Percentiles rank a stretch among this genome's conserved stretches.
These are phyloP conservation scores for Syzygium aqueum DNA, from an alignment of 345 rosid species.

Conservation along the genomic window DNA sequence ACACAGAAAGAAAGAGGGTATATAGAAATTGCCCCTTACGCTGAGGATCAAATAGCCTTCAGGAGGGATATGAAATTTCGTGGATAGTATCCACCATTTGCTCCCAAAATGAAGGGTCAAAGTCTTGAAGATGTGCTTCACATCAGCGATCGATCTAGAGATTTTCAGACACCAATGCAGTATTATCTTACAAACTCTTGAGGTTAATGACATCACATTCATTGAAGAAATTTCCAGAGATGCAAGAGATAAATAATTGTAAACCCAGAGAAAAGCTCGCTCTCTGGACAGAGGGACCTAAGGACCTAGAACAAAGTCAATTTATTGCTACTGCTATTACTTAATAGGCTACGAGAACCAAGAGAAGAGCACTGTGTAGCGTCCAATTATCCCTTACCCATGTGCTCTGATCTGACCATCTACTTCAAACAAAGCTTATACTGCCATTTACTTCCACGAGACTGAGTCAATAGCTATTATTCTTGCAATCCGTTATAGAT, in stretches of 20 bases:
- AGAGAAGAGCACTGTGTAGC: background rate
- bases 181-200: background rate
- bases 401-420: background rate
- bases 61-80: slow-evolving; percentile 55
- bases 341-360: background rate
- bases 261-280: background rate
- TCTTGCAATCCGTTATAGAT: background rate
- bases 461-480: background rate
- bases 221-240: background rate
- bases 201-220: background rate
- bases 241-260: background rate
- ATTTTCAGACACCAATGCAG: background rate
- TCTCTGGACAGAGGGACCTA: background rate
- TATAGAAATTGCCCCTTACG: slow-evolving; percentile 29
- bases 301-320: background rate
- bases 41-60: slow-evolving; percentile 75
- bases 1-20: background rate
- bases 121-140: slow-evolving; percentile 61
- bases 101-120: slow-evolving; percentile 74
- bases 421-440: background rate
- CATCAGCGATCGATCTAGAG: slow-evolving; percentile 55
- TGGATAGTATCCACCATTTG: slow-evolving; percentile 81
- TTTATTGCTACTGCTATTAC: too few species aligned
- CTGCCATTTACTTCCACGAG: background rate
- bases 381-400: background rate